Evolutionary conservation across 495 filamentous ascomycete genomes (phyloP), one percentile per base, ranked within the genome.

Genomic region (Hamigera avellanea): DNA sequence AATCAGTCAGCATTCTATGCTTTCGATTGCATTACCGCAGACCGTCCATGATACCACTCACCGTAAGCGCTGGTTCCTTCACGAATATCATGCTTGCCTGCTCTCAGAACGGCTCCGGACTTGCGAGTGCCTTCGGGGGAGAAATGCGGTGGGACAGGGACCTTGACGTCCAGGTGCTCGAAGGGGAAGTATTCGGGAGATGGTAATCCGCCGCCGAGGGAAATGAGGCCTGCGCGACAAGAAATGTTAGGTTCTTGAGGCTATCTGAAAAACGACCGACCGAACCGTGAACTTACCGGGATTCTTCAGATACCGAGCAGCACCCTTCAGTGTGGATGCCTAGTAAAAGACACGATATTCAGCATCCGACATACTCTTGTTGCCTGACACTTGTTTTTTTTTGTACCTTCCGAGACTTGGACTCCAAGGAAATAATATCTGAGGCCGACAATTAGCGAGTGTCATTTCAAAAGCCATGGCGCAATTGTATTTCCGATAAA

Each of bases 131-230:
- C 78, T 25, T 70, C 60, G 35, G 86, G 76, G 6, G 76, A 72
- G 56, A 93, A 95, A 39, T 75, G 69, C 16, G 68, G 83, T 36
- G 59, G 63, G 16, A 45, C 59, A 12, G 83, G 83, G 15, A 87
- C 75, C 51, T 83, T 83, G 52, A 85, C 42, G 13, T 68, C 62
- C 27, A 87, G 57, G 31, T 75, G 58, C 41, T 84, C 73, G 45
- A 89, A 75, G 27, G 91, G 93, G 53, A 98, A 96, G 67, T 91
- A 83, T 54, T 86, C 78, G 36, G 81, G 70, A 19, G 83, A 86
- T 8, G 91, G 91, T 21, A 98, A 68, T 2, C 91, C 91, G 42
- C 93, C 93, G 38, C 91, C 91, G 9, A 98, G 76, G 4, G 84
- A 91, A 54, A 98, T 89, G 35, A 82, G 43, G 4, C 73, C 75